Percentiles rank a stretch among this genome's conserved stretches.
Conservation (phyloP, 2,329 filamentous ascomycete species). For the Aspergillus aculeatinus region DNA sequence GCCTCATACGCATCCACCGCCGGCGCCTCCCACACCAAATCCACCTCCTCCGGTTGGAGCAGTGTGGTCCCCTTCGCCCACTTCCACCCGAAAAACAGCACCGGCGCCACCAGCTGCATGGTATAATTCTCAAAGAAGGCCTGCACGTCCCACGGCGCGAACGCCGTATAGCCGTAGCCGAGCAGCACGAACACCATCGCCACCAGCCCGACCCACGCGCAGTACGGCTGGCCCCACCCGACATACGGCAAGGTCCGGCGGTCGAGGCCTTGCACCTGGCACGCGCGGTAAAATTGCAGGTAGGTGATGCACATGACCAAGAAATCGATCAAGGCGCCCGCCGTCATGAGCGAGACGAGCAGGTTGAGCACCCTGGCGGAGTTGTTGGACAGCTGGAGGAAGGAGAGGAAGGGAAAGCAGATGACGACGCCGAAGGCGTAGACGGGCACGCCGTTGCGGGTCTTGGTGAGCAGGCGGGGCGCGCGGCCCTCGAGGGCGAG, state of each 20-base stretch:
- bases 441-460: conserved; percentile 60
- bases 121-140: conserved; percentile 54
- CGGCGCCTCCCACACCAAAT: conserved; percentile 45
- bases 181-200: conserved; percentile 13
- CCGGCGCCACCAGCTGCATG: conserved; percentile 54
- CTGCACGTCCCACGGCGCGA: conserved; percentile 45
- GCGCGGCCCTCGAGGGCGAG: conserved; percentile 55
- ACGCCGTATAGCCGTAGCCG: conserved; percentile 57
- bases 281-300: conserved; percentile 58
- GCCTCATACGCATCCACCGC: conserved; percentile 14
- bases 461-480: conserved; percentile 57
- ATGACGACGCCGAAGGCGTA: conserved; percentile 57
- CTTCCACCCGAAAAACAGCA: conserved; percentile 62
- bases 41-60: conserved; percentile 53
- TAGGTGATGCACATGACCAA: conserved; percentile 61
- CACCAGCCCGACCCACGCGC: conserved; percentile 33
- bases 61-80: conserved; percentile 59
- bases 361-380: conserved; percentile 54
- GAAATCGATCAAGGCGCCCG: conserved; percentile 60
- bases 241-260: conserved; percentile 58
- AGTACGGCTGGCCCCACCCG: conserved; percentile 60
- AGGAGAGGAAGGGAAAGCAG: conserved; percentile 54
- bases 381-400: conserved; percentile 52
- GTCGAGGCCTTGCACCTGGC: conserved; percentile 52
- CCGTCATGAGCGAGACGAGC: conserved; percentile 59